Conservation (phyloP, 2,329 filamentous ascomycete species). For the Stenocarpella maydis region DNA sequence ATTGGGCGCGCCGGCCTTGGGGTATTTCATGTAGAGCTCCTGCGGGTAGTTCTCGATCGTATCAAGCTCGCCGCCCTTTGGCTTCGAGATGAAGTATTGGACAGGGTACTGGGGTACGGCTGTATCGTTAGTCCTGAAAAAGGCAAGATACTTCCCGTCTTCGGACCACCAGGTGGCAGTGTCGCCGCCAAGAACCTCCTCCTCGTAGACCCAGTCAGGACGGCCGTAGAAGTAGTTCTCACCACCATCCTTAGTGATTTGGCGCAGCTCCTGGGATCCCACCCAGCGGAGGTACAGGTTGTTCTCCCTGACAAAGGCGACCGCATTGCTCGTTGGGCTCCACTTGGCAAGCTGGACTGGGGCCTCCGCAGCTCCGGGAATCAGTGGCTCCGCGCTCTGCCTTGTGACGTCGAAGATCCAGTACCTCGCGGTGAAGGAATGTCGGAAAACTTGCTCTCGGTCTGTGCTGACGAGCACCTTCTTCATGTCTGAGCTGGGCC, state of each 20-base stretch:
- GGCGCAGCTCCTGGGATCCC: constrained; percentile 64
- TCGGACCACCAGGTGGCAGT: constrained; percentile 95
- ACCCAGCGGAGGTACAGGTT: constrained; percentile 83
- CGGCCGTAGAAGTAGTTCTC: constrained; percentile 92
- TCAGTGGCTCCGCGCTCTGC: constrained; percentile 79
- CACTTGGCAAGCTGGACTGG: constrained; percentile 86
- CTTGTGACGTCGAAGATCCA: constrained; percentile 91
- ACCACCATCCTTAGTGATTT: constrained; percentile 88
- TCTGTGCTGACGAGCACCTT: constrained; percentile 86
- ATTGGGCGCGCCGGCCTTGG: constrained; percentile 93
- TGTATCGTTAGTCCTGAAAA: constrained; percentile 92
- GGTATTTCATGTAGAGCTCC: constrained; percentile 92
- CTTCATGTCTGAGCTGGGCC: constrained; percentile 83
- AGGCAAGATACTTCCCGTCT: constrained; percentile 88
- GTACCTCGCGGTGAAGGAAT: constrained; percentile 86
- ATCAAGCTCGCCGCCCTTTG: constrained; percentile 74
- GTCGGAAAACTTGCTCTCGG: constrained; percentile 80
- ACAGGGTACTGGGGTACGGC: constrained; percentile 90
- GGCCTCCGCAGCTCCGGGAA: constrained; percentile 70
- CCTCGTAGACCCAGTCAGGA: constrained; percentile 96
- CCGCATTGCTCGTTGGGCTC: constrained; percentile 85
- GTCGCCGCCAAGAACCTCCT: constrained; percentile 80
- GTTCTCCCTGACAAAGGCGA: constrained; percentile 91
- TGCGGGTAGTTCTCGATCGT: constrained; percentile 92
- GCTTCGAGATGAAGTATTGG: constrained; percentile 89